These are phyloP conservation scores for Corylus americana DNA, from an alignment of 306 rosid genomes.

Conservation along the genomic window DNA sequence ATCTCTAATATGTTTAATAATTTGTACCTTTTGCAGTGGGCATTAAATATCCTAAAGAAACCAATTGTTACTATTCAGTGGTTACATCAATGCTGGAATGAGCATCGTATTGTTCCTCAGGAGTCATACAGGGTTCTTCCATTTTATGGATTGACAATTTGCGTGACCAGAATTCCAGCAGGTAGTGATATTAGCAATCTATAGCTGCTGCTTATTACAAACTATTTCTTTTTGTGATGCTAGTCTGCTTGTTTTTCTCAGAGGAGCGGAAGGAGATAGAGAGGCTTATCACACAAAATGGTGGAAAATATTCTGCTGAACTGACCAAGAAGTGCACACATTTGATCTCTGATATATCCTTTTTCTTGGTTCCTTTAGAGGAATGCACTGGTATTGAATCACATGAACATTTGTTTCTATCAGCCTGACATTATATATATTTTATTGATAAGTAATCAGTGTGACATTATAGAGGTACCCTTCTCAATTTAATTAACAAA, in stretches of 20 bases:
- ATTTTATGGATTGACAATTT: conserved; percentile 82
- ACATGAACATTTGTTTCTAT: conserved; percentile 16
- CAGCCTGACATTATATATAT: neutral
- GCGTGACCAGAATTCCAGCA: conserved; percentile 80
- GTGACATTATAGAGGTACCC: neutral
- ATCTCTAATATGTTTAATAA: conserved; percentile 28
- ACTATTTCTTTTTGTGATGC: conserved; percentile 29
- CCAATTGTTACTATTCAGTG: conserved; percentile 81
- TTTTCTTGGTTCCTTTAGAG: conserved; percentile 30
- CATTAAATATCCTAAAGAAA: conserved; percentile 82
- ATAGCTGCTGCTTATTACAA: conserved; percentile 26
- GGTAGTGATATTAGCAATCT: conserved; percentile 53
- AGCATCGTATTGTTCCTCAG: conserved; percentile 91
- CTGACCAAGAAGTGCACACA: conserved; percentile 87
- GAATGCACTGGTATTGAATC: conserved; percentile 20
- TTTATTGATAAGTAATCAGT: neutral
- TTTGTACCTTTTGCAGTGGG: conserved; percentile 70
- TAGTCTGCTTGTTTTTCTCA: conserved; percentile 47
- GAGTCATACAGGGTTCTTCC: conserved; percentile 87
- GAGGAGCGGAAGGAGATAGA: conserved; percentile 80
- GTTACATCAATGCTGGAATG: conserved; percentile 89
- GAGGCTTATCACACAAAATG: conserved; percentile 68
- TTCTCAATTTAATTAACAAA: conserved; percentile 14
- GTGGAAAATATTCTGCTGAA: conserved; percentile 88
- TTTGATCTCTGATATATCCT: conserved; percentile 94